Conservation (phyloP, 345 rosid species). For the Rhodamnia rubescens region DNA sequence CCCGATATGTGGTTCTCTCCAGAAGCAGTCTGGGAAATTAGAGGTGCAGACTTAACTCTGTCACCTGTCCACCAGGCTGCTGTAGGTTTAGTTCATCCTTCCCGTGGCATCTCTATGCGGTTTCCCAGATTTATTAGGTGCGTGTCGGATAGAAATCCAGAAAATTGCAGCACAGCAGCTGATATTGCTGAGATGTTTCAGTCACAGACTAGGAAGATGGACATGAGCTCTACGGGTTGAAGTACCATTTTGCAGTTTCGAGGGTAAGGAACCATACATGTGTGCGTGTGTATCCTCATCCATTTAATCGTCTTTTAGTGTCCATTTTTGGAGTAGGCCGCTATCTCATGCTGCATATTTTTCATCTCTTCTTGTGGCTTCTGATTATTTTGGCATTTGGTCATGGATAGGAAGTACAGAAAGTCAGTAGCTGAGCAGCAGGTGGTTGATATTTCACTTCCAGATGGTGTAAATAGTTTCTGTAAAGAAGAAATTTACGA, state of each 20-base stretch:
- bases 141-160: slow-evolving; percentile 40
- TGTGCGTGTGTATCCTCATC: background rate
- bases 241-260: background rate
- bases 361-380: background rate
- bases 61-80: slow-evolving; percentile 78
- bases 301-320: background rate
- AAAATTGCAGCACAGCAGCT: slow-evolving; percentile 66
- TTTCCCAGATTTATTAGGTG: slow-evolving; percentile 57
- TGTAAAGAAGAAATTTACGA: background rate
- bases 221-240: background rate
- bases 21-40: slow-evolving; percentile 70
- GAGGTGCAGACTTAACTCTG: slow-evolving; percentile 80
- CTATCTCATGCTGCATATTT: background rate
- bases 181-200: slow-evolving; percentile 69
- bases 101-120: slow-evolving; percentile 75
- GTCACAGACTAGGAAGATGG: slow-evolving; percentile 67
- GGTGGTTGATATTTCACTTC: background rate
- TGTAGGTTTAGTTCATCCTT: slow-evolving; percentile 68
- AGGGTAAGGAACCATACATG: background rate
- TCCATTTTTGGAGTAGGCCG: background rate
- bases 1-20: slow-evolving; percentile 81
- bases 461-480: background rate
- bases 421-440: background rate
- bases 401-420: background rate
- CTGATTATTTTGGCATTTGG: background rate